phyloP scores from a whole-genome alignment of 495 filamentous ascomycete species.

The Durotheca rogersii region DNA sequence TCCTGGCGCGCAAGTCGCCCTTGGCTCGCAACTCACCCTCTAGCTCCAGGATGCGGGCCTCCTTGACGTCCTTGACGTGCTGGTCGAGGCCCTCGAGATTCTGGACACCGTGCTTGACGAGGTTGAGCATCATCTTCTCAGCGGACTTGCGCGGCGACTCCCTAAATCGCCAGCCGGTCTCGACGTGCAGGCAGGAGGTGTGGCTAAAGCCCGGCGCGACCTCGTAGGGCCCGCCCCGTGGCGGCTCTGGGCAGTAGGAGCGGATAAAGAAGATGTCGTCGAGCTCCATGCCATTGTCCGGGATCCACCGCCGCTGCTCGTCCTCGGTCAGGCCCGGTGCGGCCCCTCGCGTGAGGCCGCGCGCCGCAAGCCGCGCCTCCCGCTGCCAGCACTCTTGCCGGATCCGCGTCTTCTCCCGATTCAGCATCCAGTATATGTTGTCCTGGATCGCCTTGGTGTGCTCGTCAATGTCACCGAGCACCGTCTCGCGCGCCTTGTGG shows the following conservation, averaged over 20 bases:
- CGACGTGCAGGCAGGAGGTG: constrained; percentile 6
- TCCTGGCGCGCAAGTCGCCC: too few relatives aligned
- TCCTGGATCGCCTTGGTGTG: constrained; percentile 43
- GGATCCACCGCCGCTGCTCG: constrained; percentile 6
- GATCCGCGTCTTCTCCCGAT: constrained; percentile 41
- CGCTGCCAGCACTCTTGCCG: constrained; percentile 17
- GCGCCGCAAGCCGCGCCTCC: constrained; percentile 10
- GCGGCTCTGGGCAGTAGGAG: constrained; percentile 4
- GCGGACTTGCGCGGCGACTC: constrained; percentile 24
- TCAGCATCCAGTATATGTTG: constrained; percentile 46
- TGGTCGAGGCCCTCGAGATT: constrained; percentile 20
- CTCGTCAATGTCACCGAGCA: constrained; percentile 43
- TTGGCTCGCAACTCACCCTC: constrained; percentile 1
- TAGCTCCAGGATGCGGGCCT: constrained; percentile 12
- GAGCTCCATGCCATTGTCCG: constrained; percentile 10
- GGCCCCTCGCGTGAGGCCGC: neutral
- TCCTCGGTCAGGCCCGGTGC: constrained; percentile 9
- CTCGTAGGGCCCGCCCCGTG: constrained; percentile 10
- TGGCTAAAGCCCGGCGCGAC: constrained; percentile 15
- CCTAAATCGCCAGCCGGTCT: neutral
- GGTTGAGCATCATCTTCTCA: constrained; percentile 24
- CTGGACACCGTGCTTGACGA: constrained; percentile 18
- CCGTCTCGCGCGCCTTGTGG: constrained; percentile 34
- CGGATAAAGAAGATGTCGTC: constrained; percentile 20
- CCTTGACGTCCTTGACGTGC: constrained; percentile 10